Evolutionary conservation across 2,329 filamentous ascomycete genomes (phyloP).

Genomic region (Fusarium sp.): DNA sequence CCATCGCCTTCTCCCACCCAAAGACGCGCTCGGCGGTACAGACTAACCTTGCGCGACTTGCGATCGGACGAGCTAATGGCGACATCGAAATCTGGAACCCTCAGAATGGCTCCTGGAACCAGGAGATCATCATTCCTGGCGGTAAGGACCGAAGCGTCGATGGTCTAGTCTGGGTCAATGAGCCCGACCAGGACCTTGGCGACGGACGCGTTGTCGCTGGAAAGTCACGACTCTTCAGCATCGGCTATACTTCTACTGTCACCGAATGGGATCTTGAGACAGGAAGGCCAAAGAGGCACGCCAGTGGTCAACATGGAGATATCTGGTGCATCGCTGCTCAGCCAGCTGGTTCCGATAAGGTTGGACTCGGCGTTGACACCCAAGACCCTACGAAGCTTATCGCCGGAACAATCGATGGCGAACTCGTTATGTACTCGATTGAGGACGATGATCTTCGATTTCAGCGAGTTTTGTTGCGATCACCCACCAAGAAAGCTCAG

Average conservation of each 20-base stretch:
- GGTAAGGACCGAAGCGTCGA: conserved; percentile 90
- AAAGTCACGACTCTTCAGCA: conserved; percentile 90
- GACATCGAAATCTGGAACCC: conserved; percentile 99
- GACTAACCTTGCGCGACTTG: conserved; percentile 75
- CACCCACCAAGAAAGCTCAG: conserved; percentile 84
- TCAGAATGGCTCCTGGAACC: conserved; percentile 82
- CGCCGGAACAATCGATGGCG: conserved; percentile 90
- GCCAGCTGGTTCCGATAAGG: conserved; percentile 61
- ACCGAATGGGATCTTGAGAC: conserved; percentile 95
- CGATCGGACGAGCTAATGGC: conserved; percentile 91
- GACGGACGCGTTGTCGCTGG: conserved; percentile 74
- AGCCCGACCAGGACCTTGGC: conserved; percentile 77
- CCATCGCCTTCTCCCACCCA: conserved; percentile 91
- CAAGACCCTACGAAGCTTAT: conserved; percentile 73
- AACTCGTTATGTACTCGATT: conserved; percentile 87
- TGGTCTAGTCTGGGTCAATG: conserved; percentile 90
- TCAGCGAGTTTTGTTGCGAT: conserved; percentile 78
- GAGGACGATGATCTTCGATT: conserved; percentile 87
- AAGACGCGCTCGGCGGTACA: conserved; percentile 60
- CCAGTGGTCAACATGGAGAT: conserved; percentile 92
- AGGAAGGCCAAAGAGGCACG: conserved; percentile 81
- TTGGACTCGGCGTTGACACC: conserved; percentile 48
- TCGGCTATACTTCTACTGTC: conserved; percentile 90
- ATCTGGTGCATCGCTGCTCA: conserved; percentile 97
- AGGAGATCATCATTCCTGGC: conserved; percentile 87